Base-by-base conservation (phyloP, 345 rosid species). In the Sisymbrium altissimum region DNA sequence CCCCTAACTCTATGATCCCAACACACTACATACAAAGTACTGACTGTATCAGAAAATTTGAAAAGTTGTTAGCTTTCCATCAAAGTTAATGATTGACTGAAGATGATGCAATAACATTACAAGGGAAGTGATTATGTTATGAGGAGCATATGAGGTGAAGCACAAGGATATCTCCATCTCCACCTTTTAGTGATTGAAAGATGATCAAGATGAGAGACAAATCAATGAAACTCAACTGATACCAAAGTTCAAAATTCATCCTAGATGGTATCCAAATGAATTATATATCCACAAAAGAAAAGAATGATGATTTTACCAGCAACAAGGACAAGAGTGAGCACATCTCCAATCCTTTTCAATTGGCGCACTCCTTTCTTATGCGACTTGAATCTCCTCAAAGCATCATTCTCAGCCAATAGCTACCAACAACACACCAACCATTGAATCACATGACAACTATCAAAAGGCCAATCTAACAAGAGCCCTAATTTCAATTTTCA, bases 381-480 rank as follows among this genome's bases (percentile, higher is more conserved):
- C 9, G 99, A 92, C 75, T 92, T 90, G 87, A 85, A 96, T 64
- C 86, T 81, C 40, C 82, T 84, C 58, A 96, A 84, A 50, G 85
- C 81, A 2, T 89, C 89, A 74, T 96, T 90, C 19, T 83, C 85
- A 4, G 92, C 97, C 83, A 96, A 81, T 25, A 96, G 96, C 99
- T 96, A 82, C 81, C 81, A 76, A 65, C 48, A 69, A 53, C 3
- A 49, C 17, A 23, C 25, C 25, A 68, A 29, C 73, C 38, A 57
- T 21, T 1, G 45, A 61, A 9, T 2, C 29, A 27, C 3, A 27
- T 27, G 29, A 27, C 3, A 4, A 27, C 3, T 27, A 1, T 27
- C 29, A 1, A 27, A 27, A 27, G 39, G 2, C 13, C 0, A 71
- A 48, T 19, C 15, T 35, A n/a, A 25, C 63, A 62, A 4, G 35